These are phyloP conservation scores for Verticillium albo-atrum DNA, from an alignment of 2,329 filamentous ascomycete species.

Conservation along the genomic window DNA sequence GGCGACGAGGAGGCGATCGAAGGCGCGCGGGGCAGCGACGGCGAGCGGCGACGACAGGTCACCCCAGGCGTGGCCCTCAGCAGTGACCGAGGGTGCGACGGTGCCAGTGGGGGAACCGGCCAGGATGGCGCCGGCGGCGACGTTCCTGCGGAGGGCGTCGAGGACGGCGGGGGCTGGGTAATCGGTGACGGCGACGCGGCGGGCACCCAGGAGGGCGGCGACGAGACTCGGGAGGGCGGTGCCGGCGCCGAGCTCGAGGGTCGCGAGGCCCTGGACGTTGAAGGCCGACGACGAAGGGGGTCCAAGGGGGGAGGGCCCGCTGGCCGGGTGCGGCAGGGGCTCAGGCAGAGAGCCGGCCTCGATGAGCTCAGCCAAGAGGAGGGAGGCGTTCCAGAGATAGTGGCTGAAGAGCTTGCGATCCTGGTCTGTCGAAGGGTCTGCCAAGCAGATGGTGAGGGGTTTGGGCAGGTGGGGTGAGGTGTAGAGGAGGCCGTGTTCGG, in stretches of 20 bases:
- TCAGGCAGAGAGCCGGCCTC: conserved; percentile 41
- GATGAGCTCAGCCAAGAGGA: conserved; percentile 51
- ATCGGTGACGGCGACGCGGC: conserved; percentile 57
- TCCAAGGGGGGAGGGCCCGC: not conserved
- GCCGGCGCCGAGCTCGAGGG: conserved; percentile 66
- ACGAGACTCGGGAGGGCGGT: conserved; percentile 50
- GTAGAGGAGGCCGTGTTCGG: conserved; percentile 55
- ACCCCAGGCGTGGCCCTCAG: conserved; percentile 65
- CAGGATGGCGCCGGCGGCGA: conserved; percentile 42
- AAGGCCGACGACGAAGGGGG: conserved; percentile 27
- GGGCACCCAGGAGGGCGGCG: conserved; percentile 41
- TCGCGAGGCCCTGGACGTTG: conserved; percentile 44
- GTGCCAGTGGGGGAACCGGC: conserved; percentile 25
- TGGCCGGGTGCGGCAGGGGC: conserved; percentile 9
- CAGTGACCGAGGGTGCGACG: conserved; percentile 17
- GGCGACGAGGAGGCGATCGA: conserved; percentile 62
- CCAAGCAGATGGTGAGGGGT: conserved; percentile 38
- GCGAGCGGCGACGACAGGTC: conserved; percentile 33
- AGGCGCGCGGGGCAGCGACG: conserved; percentile 29
- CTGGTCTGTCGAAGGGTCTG: conserved; percentile 44
- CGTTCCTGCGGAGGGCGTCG: conserved; percentile 53
- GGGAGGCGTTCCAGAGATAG: conserved; percentile 66
- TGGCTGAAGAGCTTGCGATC: conserved; percentile 63
- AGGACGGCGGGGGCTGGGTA: conserved; percentile 62
- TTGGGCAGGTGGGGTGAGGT: conserved; percentile 44